A percentile compares a stretch with the other conserved stretches of the same genome.
Evolutionary conservation across 768 basidiomycete genomes (phyloP).

Genomic region (Kwoniella sp.): DNA sequence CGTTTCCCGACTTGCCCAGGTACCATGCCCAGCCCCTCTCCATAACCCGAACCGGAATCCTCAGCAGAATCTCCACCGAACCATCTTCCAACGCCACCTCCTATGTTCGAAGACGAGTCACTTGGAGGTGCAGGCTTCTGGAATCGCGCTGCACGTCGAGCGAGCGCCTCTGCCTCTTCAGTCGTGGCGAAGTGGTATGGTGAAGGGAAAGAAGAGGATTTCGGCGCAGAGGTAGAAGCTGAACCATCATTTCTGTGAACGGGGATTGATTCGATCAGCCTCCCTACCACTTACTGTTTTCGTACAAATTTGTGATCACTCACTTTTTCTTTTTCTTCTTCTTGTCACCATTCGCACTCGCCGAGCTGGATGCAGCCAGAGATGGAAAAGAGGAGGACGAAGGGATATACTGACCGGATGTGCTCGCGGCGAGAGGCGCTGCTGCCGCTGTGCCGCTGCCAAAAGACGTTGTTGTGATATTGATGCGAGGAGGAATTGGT

Average conservation of each 20-base stretch:
- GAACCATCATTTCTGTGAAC: conserved; percentile 27
- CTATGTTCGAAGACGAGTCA: conserved; percentile 62
- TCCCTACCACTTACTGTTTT: background rate
- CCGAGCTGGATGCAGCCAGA: conserved; percentile 59
- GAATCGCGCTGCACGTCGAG: conserved; percentile 77
- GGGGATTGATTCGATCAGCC: conserved; percentile 1
- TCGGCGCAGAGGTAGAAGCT: conserved; percentile 9
- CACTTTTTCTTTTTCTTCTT: conserved; percentile 48
- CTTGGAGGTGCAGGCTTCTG: conserved; percentile 46
- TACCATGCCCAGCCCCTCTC: conserved; percentile 31
- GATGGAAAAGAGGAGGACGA: conserved; percentile 10
- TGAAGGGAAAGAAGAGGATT: conserved; percentile 35
- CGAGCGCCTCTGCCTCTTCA: conserved; percentile 56
- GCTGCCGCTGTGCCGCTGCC: conserved; percentile 14
- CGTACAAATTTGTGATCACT: too few species aligned
- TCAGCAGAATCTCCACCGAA: conserved; percentile 32
- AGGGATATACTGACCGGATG: conserved; percentile 16
- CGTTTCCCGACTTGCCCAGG: conserved; percentile 42
- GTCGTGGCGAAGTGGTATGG: conserved; percentile 32
- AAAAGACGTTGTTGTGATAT: conserved; percentile 24
- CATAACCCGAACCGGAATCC: conserved; percentile 3
- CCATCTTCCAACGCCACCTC: conserved; percentile 33
- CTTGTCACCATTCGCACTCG: conserved; percentile 59
- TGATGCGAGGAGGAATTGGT: conserved; percentile 25
- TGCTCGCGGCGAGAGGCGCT: background rate